These are phyloP conservation scores for Mycosarcoma maydis DNA, from an alignment of 1,284 basidiomycete genomes.

Conservation along the genomic window DNA sequence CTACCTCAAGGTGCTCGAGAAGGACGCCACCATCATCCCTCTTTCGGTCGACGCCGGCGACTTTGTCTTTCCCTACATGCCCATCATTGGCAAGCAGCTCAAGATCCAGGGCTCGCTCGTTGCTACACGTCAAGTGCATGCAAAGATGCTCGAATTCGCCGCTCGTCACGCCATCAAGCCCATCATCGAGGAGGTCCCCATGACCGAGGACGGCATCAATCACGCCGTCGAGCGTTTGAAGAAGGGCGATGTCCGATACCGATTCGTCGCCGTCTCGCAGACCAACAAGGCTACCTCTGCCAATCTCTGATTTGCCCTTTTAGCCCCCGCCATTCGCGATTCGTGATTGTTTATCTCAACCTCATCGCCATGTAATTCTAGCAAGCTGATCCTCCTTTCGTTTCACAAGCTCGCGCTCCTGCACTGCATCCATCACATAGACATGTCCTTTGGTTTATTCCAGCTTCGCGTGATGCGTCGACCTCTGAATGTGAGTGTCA, in stretches of 20 bases:
- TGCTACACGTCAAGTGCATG: conserved; percentile 53
- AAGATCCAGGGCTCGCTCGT: conserved; percentile 57
- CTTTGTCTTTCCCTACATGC: conserved; percentile 53
- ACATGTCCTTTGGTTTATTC: conserved; percentile 1
- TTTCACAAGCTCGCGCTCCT: neutral
- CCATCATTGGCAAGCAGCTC: conserved; percentile 57
- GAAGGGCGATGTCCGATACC: conserved; percentile 61
- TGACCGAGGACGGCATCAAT: conserved; percentile 63
- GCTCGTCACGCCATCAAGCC: conserved; percentile 55
- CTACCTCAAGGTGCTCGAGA: conserved; percentile 55
- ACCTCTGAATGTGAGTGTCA: neutral
- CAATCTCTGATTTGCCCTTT: conserved; percentile 25
- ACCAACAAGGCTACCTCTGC: conserved; percentile 38
- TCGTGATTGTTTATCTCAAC: neutral
- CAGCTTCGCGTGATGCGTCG: too few species aligned
- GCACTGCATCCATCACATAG: conserved; percentile 3
- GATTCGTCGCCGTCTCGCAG: conserved; percentile 58
- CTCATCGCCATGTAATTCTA: conserved; percentile 1
- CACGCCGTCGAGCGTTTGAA: conserved; percentile 53
- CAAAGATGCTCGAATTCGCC: conserved; percentile 58
- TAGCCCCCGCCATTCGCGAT: too few species aligned
- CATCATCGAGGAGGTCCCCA: conserved; percentile 61
- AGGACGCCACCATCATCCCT: conserved; percentile 56
- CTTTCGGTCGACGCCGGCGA: conserved; percentile 49
- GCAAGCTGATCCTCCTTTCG: neutral